These are phyloP conservation scores for Suillus ampliporus DNA, from an alignment of 768 basidiomycete species.

Conservation along the genomic window DNA sequence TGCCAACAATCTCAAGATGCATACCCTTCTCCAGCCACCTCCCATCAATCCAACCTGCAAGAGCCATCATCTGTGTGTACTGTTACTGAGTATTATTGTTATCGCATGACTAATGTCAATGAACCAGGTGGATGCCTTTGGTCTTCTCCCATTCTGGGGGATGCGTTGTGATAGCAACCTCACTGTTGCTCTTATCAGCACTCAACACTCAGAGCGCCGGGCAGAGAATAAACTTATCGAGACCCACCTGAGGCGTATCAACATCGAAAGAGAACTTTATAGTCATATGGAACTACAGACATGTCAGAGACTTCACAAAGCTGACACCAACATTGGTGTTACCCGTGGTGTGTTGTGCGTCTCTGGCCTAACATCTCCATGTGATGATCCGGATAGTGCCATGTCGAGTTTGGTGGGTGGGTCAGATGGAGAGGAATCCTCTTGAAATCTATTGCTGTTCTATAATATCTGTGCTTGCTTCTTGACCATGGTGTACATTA, in stretches of 20 bases:
- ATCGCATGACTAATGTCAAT: not conserved
- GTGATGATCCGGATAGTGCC: not conserved
- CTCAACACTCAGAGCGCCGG: not conserved
- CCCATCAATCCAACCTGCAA: not conserved
- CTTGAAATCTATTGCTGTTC: too few species aligned
- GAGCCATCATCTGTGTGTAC: not conserved
- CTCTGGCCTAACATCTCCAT: not conserved
- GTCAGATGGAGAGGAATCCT: not conserved
- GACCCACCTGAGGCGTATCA: not conserved
- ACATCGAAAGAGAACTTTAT: constrained; percentile 14
- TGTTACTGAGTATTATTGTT: too few species aligned
- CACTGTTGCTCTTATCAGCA: not conserved
- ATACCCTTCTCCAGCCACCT: not conserved
- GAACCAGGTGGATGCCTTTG: not conserved
- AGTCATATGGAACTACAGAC: not conserved
- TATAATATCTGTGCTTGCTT: too few species aligned
- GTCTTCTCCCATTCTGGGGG: constrained; percentile 3
- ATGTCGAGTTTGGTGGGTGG: not conserved
- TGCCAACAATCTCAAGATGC: not conserved
- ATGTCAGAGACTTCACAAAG: not conserved
- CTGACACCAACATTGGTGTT: constrained; percentile 11
- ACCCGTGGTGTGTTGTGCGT: not conserved
- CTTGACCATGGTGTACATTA: too few species aligned
- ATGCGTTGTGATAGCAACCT: not conserved
- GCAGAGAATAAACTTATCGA: not conserved